Evolutionary conservation across 176 grass and related monocot species (phyloP).

Genomic region (Microstegium vimineum): DNA sequence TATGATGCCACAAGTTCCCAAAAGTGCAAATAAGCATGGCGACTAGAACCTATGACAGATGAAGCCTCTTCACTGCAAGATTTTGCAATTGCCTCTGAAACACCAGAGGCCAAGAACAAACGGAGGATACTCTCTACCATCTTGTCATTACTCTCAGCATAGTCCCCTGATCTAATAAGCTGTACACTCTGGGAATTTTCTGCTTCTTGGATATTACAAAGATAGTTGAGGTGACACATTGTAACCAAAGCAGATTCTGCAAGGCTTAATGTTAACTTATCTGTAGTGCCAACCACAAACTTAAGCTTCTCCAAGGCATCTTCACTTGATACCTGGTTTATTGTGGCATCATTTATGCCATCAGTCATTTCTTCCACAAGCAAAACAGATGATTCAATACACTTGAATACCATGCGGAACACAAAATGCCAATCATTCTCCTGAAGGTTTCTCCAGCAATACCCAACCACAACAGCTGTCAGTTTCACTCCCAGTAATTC

Average conservation of each 20-base stretch:
- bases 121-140: slow-evolving; percentile 74
- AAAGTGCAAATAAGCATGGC: slow-evolving; percentile 62
- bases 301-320: slow-evolving; percentile 56
- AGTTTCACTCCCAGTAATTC: slow-evolving; percentile 74
- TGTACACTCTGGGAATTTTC: slow-evolving; percentile 33
- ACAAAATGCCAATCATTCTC: slow-evolving; percentile 78
- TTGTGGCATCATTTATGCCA: slow-evolving; percentile 42
- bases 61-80: slow-evolving; percentile 59
- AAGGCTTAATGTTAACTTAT: slow-evolving; percentile 51
- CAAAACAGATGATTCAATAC: slow-evolving; percentile 74
- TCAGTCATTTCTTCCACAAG: slow-evolving; percentile 88
- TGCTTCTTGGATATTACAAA: slow-evolving; percentile 46
- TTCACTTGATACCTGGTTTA: slow-evolving; percentile 39
- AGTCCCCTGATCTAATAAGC: slow-evolving; percentile 43
- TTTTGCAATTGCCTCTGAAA: slow-evolving; percentile 68
- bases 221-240: slow-evolving; percentile 55
- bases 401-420: slow-evolving; percentile 47
- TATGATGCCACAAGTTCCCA: slow-evolving; percentile 87
- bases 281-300: slow-evolving; percentile 42
- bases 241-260: slow-evolving; percentile 60
- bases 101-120: slow-evolving; percentile 73
- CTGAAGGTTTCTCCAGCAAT: slow-evolving; percentile 71
- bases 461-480: slow-evolving; percentile 59
- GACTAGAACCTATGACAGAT: slow-evolving; percentile 57
- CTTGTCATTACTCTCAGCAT: slow-evolving; percentile 58